These are phyloP conservation scores for Leersia perrieri DNA, from an alignment of 176 grass and related monocot species.

Conservation along the genomic window DNA sequence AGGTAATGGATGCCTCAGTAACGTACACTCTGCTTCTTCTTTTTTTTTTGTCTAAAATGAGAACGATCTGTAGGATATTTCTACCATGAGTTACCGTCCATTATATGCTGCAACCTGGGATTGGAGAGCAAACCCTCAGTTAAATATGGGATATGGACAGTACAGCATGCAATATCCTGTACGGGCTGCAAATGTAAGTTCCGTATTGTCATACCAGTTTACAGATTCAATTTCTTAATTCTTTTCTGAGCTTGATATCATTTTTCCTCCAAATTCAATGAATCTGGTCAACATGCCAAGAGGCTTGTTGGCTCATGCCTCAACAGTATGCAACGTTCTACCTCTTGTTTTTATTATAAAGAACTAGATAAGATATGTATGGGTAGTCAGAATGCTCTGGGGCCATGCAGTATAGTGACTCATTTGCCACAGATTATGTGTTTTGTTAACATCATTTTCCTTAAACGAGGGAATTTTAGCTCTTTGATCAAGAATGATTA, in stretches of 20 bases:
- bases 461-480: not conserved
- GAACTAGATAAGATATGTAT: not conserved
- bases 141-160: constrained; percentile 39
- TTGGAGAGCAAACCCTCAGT: constrained; percentile 34
- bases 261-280: constrained; percentile 22
- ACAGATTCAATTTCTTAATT: not conserved
- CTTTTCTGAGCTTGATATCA: not conserved
- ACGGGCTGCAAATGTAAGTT: constrained; percentile 31
- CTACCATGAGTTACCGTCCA: constrained; percentile 36
- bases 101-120: constrained; percentile 29
- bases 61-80: constrained; percentile 48
- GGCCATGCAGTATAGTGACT: not conserved
- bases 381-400: not conserved
- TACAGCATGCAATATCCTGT: constrained; percentile 33
- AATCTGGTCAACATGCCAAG: constrained; percentile 44
- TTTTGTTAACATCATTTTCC: not conserved
- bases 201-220: not conserved
- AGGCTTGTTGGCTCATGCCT: constrained; percentile 41
- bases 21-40: constrained; percentile 3
- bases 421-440: not conserved
- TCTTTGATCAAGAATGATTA: not conserved
- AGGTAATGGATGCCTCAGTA: constrained; percentile 32
- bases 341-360: not conserved
- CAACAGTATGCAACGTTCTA: constrained; percentile 35
- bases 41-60: constrained; percentile 5